Conservation (phyloP, 495 filamentous ascomycete species). For the Tuber microsphaerosporum region DNA sequence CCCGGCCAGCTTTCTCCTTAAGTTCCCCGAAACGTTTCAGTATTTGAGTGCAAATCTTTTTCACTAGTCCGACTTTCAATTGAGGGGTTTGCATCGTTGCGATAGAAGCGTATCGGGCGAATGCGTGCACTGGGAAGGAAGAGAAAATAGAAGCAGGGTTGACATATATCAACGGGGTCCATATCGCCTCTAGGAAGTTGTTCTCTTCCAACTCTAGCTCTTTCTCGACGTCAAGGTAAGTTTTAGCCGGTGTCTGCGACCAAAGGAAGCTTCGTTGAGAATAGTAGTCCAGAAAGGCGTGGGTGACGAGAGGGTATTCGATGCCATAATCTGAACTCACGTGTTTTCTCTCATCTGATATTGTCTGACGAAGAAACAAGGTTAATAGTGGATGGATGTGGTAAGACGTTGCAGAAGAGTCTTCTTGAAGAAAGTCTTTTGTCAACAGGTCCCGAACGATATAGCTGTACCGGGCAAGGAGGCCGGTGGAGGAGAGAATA, state of each 20-base stretch:
- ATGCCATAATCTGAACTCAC: neutral
- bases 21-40: conserved; percentile 18
- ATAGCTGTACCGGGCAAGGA: conserved; percentile 16
- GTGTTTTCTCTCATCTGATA: conserved; percentile 7
- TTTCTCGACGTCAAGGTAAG: conserved; percentile 11
- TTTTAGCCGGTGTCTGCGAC: conserved; percentile 12
- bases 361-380: conserved; percentile 14
- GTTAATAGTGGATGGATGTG: conserved; percentile 25
- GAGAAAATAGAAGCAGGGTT: conserved; percentile 15
- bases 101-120: conserved; percentile 24
- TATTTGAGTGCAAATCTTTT: conserved; percentile 1
- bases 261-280: conserved; percentile 16
- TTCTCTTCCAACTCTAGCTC: conserved; percentile 28
- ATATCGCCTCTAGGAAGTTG: conserved; percentile 30
- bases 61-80: neutral
- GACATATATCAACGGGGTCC: conserved; percentile 9
- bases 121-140: conserved; percentile 20
- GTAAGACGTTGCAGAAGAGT: conserved; percentile 12
- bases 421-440: conserved; percentile 22
- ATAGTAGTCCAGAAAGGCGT: conserved; percentile 25
- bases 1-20: neutral
- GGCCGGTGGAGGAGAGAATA: conserved; percentile 15
- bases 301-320: conserved; percentile 8
- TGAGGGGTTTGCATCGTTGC: conserved; percentile 1
- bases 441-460: conserved; percentile 19